phyloP scores from a whole-genome alignment of 768 basidiomycete species.

The Hericium rajendrae region DNA sequence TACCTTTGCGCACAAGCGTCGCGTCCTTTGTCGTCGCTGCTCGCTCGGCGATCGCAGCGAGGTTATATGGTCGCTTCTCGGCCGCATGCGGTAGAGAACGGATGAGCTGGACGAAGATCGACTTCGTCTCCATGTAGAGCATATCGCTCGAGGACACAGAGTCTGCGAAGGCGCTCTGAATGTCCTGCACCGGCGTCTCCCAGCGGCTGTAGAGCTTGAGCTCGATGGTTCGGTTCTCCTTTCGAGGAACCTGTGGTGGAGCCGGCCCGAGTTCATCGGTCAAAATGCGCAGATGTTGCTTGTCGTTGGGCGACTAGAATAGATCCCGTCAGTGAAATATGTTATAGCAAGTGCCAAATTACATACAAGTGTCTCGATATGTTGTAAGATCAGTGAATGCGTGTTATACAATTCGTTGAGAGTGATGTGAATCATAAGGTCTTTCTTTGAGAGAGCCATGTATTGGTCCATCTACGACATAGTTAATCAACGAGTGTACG shows the following conservation, averaged over 20 bases:
- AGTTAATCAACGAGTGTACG: neutral
- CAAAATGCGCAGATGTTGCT: conserved; percentile 92
- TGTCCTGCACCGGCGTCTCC: conserved; percentile 98
- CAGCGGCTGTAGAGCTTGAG: conserved; percentile 91
- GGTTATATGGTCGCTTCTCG: conserved; percentile 83
- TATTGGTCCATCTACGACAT: conserved; percentile 93
- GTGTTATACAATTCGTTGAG: conserved; percentile 99
- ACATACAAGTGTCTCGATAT: conserved; percentile 87
- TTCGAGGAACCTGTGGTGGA: conserved; percentile 91
- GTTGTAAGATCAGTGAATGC: conserved; percentile 89
- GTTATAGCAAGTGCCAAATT: neutral
- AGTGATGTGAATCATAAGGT: conserved; percentile 95
- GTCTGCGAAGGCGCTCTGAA: conserved; percentile 94
- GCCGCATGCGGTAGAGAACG: conserved; percentile 83
- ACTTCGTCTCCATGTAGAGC: conserved; percentile 99
- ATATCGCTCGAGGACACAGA: conserved; percentile 96
- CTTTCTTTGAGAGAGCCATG: conserved; percentile 99
- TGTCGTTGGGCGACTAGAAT: conserved; percentile 87
- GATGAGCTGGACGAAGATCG: conserved; percentile 95
- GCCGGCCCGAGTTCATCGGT: conserved; percentile 94
- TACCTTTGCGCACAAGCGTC: conserved; percentile 88
- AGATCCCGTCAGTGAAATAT: conserved; percentile 2
- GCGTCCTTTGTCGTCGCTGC: conserved; percentile 98
- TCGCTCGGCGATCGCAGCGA: conserved; percentile 81
- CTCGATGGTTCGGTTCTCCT: conserved; percentile 94